A percentile compares a stretch with the other conserved stretches of the same genome.
phyloP scores from a whole-genome alignment of 169 alveolate species.

The Plasmodium yoelii region DNA sequence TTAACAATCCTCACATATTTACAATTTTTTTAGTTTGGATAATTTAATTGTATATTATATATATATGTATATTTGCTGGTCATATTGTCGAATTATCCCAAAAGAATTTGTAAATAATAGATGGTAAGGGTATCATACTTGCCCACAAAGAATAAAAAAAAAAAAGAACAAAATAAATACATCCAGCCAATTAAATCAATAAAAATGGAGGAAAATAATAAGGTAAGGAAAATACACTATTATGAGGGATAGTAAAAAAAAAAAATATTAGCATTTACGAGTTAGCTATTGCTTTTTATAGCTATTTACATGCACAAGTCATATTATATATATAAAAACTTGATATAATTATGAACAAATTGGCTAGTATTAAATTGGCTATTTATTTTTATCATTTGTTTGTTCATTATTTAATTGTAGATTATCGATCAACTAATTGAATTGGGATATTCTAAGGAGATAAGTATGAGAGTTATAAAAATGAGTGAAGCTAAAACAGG shows the following conservation, averaged over 20 bases:
- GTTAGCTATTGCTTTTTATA: background rate
- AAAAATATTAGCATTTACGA: background rate
- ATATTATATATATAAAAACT: too few species aligned
- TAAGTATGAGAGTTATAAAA: slow-evolving; percentile 40
- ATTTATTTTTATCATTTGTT: too few species aligned
- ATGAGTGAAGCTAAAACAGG: slow-evolving; percentile 72
- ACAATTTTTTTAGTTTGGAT: too few species aligned
- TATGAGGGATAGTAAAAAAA: background rate
- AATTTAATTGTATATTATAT: too few species aligned
- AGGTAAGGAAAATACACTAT: slow-evolving; percentile 3
- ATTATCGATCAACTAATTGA: slow-evolving; percentile 51
- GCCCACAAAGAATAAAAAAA: background rate
- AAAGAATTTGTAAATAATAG: too few species aligned
- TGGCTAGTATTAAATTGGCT: too few species aligned
- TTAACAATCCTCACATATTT: too few species aligned
- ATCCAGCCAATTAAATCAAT: too few species aligned
- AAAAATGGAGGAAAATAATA: slow-evolving; percentile 17
- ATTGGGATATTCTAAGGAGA: slow-evolving; percentile 49
- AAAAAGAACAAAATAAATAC: background rate
- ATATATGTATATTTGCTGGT: too few species aligned
- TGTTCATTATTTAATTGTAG: slow-evolving; percentile 5
- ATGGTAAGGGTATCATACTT: too few species aligned
- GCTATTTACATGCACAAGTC: background rate
- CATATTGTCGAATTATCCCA: too few species aligned
- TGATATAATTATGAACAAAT: too few species aligned